These are phyloP conservation scores for Rosa hybrid DNA, from an alignment of 331 rosid species.

Conservation along the genomic window DNA sequence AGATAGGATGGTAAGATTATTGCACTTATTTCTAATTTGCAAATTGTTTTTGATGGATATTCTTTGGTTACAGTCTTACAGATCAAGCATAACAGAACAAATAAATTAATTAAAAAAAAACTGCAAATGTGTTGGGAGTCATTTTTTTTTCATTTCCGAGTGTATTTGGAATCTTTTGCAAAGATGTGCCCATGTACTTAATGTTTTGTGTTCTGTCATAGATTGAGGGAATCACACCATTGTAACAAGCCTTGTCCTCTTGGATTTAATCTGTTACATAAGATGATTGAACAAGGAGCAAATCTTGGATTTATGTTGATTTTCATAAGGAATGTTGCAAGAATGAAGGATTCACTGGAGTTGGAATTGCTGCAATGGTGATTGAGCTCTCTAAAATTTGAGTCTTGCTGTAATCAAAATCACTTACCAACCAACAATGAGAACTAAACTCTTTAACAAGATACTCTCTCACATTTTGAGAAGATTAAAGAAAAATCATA, in stretches of 20 bases:
- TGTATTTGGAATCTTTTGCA: too few relatives aligned
- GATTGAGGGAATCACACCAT: not conserved
- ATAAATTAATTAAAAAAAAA: not conserved
- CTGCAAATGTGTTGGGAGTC: not conserved
- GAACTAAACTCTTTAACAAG: not conserved
- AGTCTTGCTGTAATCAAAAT: not conserved
- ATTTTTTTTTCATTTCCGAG: too few relatives aligned
- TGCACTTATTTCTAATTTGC: not conserved
- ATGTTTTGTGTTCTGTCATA: too few relatives aligned
- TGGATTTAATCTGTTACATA: not conserved
- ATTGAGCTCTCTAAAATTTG: not conserved
- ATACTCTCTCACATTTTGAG: not conserved
- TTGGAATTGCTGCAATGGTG: not conserved
- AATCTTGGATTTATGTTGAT: not conserved
- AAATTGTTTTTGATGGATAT: not conserved
- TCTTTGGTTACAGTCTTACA: slow-evolving; percentile 1
- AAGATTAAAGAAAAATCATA: not conserved
- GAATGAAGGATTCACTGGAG: not conserved
- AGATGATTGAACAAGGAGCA: not conserved
- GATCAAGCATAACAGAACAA: not conserved
- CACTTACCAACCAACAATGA: not conserved
- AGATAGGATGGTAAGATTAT: slow-evolving; percentile 13
- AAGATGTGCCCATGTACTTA: too few relatives aligned
- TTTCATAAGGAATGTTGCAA: not conserved
- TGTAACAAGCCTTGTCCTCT: not conserved